Evolutionary conservation across 345 rosid species (phyloP).

Genomic region (Turnera subulata): DNA sequence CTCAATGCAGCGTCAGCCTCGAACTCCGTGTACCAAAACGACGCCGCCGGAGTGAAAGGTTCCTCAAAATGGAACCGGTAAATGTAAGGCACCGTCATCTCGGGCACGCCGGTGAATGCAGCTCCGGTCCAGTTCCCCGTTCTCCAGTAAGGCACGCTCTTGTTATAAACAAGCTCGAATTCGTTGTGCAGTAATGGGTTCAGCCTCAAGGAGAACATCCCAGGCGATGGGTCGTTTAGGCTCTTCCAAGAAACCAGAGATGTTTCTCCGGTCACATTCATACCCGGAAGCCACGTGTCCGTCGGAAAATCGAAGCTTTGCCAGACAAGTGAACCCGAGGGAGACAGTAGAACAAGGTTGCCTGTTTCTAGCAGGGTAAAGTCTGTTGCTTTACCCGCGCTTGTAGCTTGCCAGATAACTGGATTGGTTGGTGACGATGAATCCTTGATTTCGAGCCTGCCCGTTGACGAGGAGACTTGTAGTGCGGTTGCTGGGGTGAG

Average conservation of each 20-base stretch:
- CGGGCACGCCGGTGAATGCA: slow-evolving; percentile 45
- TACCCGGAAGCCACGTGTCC: slow-evolving; percentile 58
- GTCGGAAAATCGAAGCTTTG: slow-evolving; percentile 56
- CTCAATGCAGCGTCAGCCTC: slow-evolving; percentile 23
- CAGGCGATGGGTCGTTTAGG: slow-evolving; percentile 38
- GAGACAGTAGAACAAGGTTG: slow-evolving; percentile 41
- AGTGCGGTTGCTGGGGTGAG: slow-evolving; percentile 22
- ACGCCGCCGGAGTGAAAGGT: slow-evolving; percentile 47
- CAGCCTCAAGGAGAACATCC: slow-evolving; percentile 38
- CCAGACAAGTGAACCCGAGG: slow-evolving; percentile 31
- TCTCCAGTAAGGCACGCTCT: slow-evolving; percentile 40
- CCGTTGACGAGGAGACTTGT: slow-evolving; percentile 17
- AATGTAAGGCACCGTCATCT: slow-evolving; percentile 50
- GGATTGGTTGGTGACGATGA: slow-evolving; percentile 8
- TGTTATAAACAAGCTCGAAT: slow-evolving; percentile 47
- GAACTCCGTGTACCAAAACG: slow-evolving; percentile 49
- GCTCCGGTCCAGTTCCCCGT: slow-evolving; percentile 59
- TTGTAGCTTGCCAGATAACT: slow-evolving; percentile 41
- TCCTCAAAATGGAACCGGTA: slow-evolving; percentile 55
- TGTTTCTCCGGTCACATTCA: slow-evolving; percentile 32
- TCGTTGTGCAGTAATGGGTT: slow-evolving; percentile 33
- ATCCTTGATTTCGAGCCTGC: slow-evolving; percentile 36
- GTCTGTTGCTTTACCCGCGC: slow-evolving; percentile 20
- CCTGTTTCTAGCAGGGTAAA: slow-evolving; percentile 38
- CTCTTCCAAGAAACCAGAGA: slow-evolving; percentile 44